Evolutionary conservation across 2,329 filamentous ascomycete species (phyloP).

Genomic region (Penicillium sp.): DNA sequence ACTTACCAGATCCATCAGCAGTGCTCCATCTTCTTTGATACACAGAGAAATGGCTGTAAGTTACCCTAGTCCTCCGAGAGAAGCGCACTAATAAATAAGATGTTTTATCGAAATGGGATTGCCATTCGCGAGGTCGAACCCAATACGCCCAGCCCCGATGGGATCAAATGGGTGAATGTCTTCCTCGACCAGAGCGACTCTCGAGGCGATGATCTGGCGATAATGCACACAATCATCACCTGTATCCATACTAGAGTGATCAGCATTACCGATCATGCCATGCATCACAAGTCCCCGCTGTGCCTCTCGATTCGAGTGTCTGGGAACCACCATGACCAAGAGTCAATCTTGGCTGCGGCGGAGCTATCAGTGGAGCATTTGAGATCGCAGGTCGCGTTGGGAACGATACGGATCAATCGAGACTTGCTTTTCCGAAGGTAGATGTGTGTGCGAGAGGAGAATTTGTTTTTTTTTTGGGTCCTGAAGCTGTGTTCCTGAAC

Average conservation of each 20-base stretch:
- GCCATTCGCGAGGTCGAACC: background rate
- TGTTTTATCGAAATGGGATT: constrained; percentile 7
- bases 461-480: background rate
- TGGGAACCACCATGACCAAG: background rate
- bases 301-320: constrained; percentile 6
- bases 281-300: background rate
- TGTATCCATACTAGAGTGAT: constrained; percentile 5
- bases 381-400: background rate
- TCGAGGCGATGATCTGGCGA: background rate
- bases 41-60: background rate
- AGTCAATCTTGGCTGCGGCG: constrained; percentile 3
- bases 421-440: background rate
- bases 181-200: background rate
- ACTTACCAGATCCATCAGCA: background rate
- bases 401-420: background rate
- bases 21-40: background rate
- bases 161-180: constrained; percentile 1
- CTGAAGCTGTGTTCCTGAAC: no score
- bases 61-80: background rate
- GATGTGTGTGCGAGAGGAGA: background rate
- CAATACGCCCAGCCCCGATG: background rate
- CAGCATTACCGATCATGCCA: constrained; percentile 1
- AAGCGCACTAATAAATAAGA: background rate
- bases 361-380: constrained; percentile 3
- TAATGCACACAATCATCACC: constrained; percentile 7